Conservation (phyloP, 2,329 filamentous ascomycete species). For the Diaporthe citriasiana region DNA sequence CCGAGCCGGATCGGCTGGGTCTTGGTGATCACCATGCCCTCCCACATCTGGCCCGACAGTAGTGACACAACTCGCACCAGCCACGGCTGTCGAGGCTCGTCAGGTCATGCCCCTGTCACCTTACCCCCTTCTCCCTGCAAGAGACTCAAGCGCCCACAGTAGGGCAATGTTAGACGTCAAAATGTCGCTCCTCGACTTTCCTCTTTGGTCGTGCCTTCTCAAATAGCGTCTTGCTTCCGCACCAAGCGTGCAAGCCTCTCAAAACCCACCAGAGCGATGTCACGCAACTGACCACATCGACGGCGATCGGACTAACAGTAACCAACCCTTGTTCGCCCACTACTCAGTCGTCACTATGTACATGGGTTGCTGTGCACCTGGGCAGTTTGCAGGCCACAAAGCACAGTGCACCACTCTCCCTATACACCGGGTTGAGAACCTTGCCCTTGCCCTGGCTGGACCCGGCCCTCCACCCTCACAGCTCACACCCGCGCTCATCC, state of each 20-base stretch:
- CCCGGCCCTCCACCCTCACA: not conserved
- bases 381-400: not conserved
- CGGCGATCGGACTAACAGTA: slow-evolving; percentile 20
- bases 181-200: slow-evolving; percentile 26
- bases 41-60: slow-evolving; percentile 18
- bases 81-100: slow-evolving; percentile 19
- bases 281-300: slow-evolving; percentile 32
- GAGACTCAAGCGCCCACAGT: no score
- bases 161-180: slow-evolving; percentile 22
- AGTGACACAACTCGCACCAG: slow-evolving; percentile 16
- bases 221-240: slow-evolving; percentile 20
- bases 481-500: not conserved
- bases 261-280: slow-evolving; percentile 31
- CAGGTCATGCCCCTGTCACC: slow-evolving; percentile 3
- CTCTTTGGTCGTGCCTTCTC: slow-evolving; percentile 24
- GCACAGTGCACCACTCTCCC: not conserved
- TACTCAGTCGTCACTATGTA: not conserved
- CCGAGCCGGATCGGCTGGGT: slow-evolving; percentile 26
- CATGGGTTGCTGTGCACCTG: not conserved
- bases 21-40: slow-evolving; percentile 6
- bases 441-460: slow-evolving; percentile 2
- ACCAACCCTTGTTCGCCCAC: slow-evolving; percentile 8
- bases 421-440: not conserved
- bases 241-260: slow-evolving; percentile 16
- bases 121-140: no score